Base-by-base conservation (phyloP, 768 basidiomycete genomes). In the Amanita jacksonii region DNA sequence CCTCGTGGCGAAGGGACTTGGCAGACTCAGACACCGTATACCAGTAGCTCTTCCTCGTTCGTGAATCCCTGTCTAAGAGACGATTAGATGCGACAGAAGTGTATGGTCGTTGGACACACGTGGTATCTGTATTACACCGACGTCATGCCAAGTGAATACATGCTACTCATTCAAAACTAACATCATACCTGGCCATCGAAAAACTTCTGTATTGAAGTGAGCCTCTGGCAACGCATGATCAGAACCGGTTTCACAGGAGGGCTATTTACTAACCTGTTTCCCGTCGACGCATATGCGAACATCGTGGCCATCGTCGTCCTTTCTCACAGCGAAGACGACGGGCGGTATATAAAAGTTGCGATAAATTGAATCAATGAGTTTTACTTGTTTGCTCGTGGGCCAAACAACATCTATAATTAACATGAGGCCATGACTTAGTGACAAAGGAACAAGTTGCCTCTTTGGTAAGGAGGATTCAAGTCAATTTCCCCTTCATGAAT, bases 331-430 rank as follows among this genome's bases (percentile, higher is more conserved):
- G 49, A 90, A 88, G 8, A 90, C 80, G 18, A 90, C 68, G 0
- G 86, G 82, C 0, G 87, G 87, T 7, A 90, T 73, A 44, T 80
- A 87, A 51, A 76, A 85, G 54, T 87, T 85, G 27, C 77, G 77
- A 52, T 84, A 79, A 4, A 89, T 66, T 0, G 84, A 87, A 51
- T 89, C 85, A 22, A 90, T 78, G 22, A 90, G 72, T 3, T 72
- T 72, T 7, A 76, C 68, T 52, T 87, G 82, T 52, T 87, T 87
- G 35, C 58, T 57, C 42, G 74, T 72, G 0, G 81, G 69, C 86
- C 87, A 89, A 2, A 89, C 86, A 15, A 89, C 68, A 45, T 83
- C 86, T 88, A 25, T n/a, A 16, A 41, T 13, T 38, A 34, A n/a
- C 13, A 40, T 4, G n/a, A 33, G 31, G 16, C 22, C 19, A 9